Base-by-base conservation (phyloP, 1,284 basidiomycete genomes). In the Marasmius sp. region DNA sequence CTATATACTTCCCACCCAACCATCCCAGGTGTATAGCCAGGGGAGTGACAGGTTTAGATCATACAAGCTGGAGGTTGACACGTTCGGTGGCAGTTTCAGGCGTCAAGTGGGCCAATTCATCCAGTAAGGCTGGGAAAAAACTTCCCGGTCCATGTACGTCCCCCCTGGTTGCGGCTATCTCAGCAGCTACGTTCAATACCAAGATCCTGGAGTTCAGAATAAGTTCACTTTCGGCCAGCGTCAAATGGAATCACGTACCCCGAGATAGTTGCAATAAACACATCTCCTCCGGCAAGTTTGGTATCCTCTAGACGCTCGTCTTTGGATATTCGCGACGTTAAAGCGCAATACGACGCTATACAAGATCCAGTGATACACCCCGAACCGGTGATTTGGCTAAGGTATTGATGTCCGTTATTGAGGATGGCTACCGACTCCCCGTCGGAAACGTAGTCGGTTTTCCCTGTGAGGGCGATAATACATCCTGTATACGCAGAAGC, bases 291-390 rank as follows among this genome's bases (percentile, higher is more conserved):
- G 37, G 88, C 86, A 22, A 93, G 72, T 65, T 76, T 76, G 18
- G 80, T 79, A 55, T 76, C 71, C 43, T 47, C 20, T 20, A n/a
- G 16, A n/a, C 8, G 45, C 16, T 76, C 68, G 20, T 69, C 33
- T 7, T 22, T 27, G 10, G 36, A 70, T 71, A 18, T 61, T 64
- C 60, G 67, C 80, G 72, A 72, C 82, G 3, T 89, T 87, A 86
- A 88, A 2, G 89, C 93, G 68, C 93, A 91, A 74, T 90, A 95
- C 6, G 89, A 84, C 2, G 90, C 88, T 56, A 94, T 82, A 34
- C 81, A 81, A 51, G 90, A 91, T 36, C 94, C 95, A 3, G 92
- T 85, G 72, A 97, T 88, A 71, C 96, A 98, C 1, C 96, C 95
- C 22, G 90, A 92, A 0, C 95, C 96, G 0, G 96, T 97, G 65